Conservation (phyloP, 352 stramenopile species). For the Pythium coloratum region DNA sequence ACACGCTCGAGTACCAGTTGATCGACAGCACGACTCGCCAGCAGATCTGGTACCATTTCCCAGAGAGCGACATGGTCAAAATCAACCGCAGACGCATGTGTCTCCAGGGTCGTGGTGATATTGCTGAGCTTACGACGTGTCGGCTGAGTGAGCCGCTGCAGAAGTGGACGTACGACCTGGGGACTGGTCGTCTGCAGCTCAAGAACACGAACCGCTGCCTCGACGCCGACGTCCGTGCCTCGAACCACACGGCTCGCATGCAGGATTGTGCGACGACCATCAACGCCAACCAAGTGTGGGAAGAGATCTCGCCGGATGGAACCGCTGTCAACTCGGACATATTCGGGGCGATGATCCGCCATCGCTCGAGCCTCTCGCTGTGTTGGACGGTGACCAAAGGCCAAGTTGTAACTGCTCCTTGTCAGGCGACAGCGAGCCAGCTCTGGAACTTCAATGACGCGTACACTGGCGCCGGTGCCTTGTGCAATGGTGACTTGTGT, state of each 20-base stretch:
- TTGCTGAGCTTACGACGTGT: neutral
- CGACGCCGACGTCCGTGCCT: neutral
- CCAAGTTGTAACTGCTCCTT: neutral
- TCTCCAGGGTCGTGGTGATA: neutral
- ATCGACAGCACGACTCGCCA: neutral
- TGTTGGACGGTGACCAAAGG: neutral
- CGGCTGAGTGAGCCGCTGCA: neutral
- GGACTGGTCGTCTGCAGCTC: neutral
- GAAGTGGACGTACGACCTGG: neutral
- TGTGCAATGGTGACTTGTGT: neutral
- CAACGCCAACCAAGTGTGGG: constrained; percentile 1
- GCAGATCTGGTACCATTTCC: neutral
- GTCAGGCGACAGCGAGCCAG: neutral
- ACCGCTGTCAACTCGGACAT: constrained; percentile 6
- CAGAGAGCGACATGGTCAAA: neutral
- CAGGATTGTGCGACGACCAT: neutral
- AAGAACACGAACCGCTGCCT: constrained; percentile 4
- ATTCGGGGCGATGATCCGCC: constrained; percentile 1
- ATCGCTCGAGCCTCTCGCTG: neutral
- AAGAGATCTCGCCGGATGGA: neutral
- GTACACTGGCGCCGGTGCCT: neutral
- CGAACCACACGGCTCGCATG: neutral
- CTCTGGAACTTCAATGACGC: constrained; percentile 4
- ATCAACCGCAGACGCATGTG: neutral
- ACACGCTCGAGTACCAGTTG: neutral